Evolutionary conservation across 495 filamentous ascomycete species (phyloP).

Genomic region (Halenospora varia): DNA sequence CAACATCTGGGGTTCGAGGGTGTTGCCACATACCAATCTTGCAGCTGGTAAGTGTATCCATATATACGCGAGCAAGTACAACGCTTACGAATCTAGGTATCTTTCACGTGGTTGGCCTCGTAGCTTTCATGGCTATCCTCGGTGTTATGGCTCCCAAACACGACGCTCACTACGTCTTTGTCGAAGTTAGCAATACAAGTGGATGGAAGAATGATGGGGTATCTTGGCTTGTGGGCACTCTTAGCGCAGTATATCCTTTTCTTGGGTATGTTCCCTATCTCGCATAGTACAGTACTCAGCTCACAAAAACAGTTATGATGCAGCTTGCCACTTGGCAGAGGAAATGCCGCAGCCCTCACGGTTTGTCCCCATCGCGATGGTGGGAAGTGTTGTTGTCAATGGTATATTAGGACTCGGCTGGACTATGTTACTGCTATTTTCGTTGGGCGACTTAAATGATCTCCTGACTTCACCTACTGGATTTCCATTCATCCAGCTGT

Average conservation of each 20-base stretch:
- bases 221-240: constrained; percentile 30
- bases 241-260: constrained; percentile 12
- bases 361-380: constrained; percentile 41
- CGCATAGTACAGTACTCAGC: neutral
- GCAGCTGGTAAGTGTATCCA: constrained; percentile 7
- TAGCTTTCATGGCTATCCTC: constrained; percentile 37
- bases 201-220: constrained; percentile 39
- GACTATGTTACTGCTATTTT: constrained; percentile 40
- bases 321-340: constrained; percentile 32
- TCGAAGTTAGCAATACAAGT: constrained; percentile 34
- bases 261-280: neutral
- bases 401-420: constrained; percentile 39
- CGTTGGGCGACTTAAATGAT: constrained; percentile 35
- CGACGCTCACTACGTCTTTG: constrained; percentile 39
- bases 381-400: constrained; percentile 40
- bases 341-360: constrained; percentile 39
- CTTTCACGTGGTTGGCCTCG: constrained; percentile 42
- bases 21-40: constrained; percentile 40
- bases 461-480: constrained; percentile 34
- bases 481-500: constrained; percentile 47
- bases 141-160: constrained; percentile 39
- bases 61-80: neutral
- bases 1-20: constrained; percentile 38
- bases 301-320: constrained; percentile 18
- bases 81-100: constrained; percentile 30